phyloP scores from a whole-genome alignment of 1,139 yeast species.

The Sugiyamaella sp. region DNA sequence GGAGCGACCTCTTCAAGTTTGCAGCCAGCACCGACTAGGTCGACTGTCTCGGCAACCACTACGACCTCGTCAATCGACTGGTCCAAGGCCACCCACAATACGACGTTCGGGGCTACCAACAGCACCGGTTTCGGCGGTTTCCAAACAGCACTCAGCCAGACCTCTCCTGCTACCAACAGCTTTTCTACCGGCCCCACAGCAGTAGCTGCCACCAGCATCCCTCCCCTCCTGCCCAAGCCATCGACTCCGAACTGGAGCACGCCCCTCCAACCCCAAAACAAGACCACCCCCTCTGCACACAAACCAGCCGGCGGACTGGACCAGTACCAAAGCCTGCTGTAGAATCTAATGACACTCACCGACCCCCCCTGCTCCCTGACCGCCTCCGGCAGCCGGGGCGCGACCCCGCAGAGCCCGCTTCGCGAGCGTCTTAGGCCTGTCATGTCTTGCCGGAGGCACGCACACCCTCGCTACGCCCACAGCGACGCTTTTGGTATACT shows the following conservation, averaged over 20 bases:
- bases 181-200: not conserved
- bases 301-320: constrained; percentile 25
- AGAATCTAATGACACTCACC: constrained; percentile 12
- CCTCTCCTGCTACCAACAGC: not conserved
- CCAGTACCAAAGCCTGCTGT: constrained; percentile 34
- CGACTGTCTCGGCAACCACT: not conserved
- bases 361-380: too few species aligned
- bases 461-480: too few species aligned
- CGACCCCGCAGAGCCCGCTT: not conserved
- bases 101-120: not conserved
- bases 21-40: not conserved
- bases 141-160: not conserved
- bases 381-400: constrained; percentile 10
- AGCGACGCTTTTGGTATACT: too few species aligned
- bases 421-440: constrained; percentile 1
- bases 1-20: constrained; percentile 1
- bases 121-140: not conserved
- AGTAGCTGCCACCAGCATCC: constrained; percentile 15
- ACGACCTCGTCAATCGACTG: constrained; percentile 12
- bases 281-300: constrained; percentile 15
- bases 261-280: constrained; percentile 2
- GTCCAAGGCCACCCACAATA: constrained; percentile 6
- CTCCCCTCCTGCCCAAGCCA: constrained; percentile 26
- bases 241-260: constrained; percentile 10
- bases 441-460: too few species aligned